phyloP scores from a whole-genome alignment of 1,139 yeast species.

The Hansenula sp. region DNA sequence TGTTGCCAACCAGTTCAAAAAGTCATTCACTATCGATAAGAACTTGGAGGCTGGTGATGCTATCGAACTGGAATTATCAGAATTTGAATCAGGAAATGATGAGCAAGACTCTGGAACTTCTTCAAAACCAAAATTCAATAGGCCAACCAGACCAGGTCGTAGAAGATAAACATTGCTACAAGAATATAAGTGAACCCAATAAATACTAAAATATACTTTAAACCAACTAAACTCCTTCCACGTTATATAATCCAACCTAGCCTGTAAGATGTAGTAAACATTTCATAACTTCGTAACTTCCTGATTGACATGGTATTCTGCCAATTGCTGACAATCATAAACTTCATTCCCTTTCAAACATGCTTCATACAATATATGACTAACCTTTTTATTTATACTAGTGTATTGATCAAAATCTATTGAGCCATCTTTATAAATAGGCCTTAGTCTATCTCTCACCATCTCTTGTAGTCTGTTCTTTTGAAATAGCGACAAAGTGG shows the following conservation, averaged over 20 bases:
- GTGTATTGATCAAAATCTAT: constrained; percentile 44
- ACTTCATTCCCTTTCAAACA: constrained; percentile 10
- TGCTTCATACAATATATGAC: constrained; percentile 34
- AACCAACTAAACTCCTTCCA: neutral
- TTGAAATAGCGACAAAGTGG: constrained; percentile 35
- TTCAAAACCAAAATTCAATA: constrained; percentile 15
- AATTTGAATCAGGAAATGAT: constrained; percentile 8
- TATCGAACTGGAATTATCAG: constrained; percentile 51
- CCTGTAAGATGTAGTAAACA: too few relatives aligned
- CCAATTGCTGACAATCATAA: constrained; percentile 13
- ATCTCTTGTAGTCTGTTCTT: constrained; percentile 49
- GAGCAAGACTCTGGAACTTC: constrained; percentile 1
- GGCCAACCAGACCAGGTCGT: constrained; percentile 27
- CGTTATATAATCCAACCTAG: too few relatives aligned
- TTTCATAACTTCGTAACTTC: constrained; percentile 9
- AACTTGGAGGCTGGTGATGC: constrained; percentile 69
- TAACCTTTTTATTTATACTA: constrained; percentile 37
- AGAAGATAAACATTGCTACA: constrained; percentile 17
- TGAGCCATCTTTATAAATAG: constrained; percentile 37
- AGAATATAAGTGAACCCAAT: too few relatives aligned
- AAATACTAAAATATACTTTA: neutral
- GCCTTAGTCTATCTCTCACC: constrained; percentile 48
- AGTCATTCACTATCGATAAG: constrained; percentile 31
- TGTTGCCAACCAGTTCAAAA: constrained; percentile 47
- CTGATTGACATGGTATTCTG: constrained; percentile 11